Percentiles rank a stretch among this genome's conserved stretches.
Conservation (phyloP, 1,284 basidiomycete genomes). For the Pseudozyma thailandica region DNA sequence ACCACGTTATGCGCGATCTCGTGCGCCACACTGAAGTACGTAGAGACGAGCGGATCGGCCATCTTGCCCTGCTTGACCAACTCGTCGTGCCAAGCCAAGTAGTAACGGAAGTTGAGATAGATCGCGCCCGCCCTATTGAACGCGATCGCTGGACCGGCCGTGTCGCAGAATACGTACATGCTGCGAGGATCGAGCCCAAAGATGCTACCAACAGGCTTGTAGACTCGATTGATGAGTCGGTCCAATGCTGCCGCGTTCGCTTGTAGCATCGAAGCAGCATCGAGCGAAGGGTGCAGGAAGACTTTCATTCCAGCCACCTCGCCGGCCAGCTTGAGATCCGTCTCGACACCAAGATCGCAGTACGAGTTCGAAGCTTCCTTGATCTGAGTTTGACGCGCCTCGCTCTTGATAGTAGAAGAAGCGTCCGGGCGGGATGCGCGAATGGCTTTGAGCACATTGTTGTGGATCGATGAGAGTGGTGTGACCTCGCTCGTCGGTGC, state of each 20-base stretch:
- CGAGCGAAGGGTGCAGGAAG: slow-evolving; percentile 63
- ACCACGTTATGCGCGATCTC: slow-evolving; percentile 84
- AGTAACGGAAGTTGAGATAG: slow-evolving; percentile 87
- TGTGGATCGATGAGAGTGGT: slow-evolving; percentile 65
- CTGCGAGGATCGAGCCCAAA: slow-evolving; percentile 72
- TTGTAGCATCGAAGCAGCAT: slow-evolving; percentile 58
- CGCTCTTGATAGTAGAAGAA: slow-evolving; percentile 64
- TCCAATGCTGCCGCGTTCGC: slow-evolving; percentile 63
- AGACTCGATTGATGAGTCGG: slow-evolving; percentile 64
- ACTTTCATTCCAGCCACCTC: slow-evolving; percentile 68
- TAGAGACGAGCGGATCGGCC: slow-evolving; percentile 80
- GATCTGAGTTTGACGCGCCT: slow-evolving; percentile 66
- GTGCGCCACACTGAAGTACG: slow-evolving; percentile 91
- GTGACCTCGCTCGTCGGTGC: slow-evolving; percentile 57
- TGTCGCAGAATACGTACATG: slow-evolving; percentile 88
- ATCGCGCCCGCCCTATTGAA: slow-evolving; percentile 91
- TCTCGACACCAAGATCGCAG: slow-evolving; percentile 68
- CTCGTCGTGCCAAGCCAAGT: slow-evolving; percentile 84
- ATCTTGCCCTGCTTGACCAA: slow-evolving; percentile 75
- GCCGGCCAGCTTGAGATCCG: slow-evolving; percentile 68
- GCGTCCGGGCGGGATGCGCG: slow-evolving; percentile 68
- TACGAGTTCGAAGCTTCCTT: slow-evolving; percentile 68
- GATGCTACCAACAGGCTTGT: slow-evolving; percentile 66
- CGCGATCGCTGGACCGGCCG: slow-evolving; percentile 83
- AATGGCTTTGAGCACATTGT: slow-evolving; percentile 66